These are phyloP conservation scores for Morella rubra DNA, from an alignment of 306 rosid genomes.

Conservation along the genomic window DNA sequence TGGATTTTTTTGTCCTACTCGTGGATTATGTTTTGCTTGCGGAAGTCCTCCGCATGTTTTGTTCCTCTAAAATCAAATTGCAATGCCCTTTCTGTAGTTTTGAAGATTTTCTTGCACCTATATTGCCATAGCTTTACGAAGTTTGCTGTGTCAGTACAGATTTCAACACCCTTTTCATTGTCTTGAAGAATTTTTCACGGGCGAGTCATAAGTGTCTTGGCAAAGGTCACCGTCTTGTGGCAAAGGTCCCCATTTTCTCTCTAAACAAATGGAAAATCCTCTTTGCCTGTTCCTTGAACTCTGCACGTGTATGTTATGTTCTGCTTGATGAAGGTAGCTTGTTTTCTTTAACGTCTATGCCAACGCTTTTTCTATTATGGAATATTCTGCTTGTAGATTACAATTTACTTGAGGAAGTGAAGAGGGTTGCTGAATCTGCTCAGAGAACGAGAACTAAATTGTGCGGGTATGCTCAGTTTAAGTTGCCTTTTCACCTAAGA, in stretches of 20 bases:
- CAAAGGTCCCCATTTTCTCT: background rate
- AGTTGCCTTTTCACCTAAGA: conserved; percentile 53
- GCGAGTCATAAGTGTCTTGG: background rate
- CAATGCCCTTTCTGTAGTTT: background rate
- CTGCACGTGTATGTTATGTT: background rate
- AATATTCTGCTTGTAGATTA: conserved; percentile 49
- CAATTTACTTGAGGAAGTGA: conserved; percentile 82
- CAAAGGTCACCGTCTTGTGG: background rate
- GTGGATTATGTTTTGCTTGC: background rate
- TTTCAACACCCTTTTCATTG: background rate
- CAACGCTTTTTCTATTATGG: background rate
- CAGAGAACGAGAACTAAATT: conserved; percentile 62
- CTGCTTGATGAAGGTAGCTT: conserved; percentile 10
- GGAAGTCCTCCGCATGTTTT: background rate
- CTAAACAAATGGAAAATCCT: background rate
- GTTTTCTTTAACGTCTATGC: background rate
- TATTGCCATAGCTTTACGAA: background rate
- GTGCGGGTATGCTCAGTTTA: conserved; percentile 44
- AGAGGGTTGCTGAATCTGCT: conserved; percentile 86
- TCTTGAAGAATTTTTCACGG: background rate
- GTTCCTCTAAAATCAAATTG: background rate
- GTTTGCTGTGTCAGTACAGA: background rate
- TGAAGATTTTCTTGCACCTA: background rate
- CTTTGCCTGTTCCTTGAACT: background rate
- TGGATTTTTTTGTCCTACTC: background rate